Percentiles rank a stretch among this genome's conserved stretches.
Evolutionary conservation across 2,329 filamentous ascomycete genomes (phyloP).

Genomic region (Penicillium sp.): DNA sequence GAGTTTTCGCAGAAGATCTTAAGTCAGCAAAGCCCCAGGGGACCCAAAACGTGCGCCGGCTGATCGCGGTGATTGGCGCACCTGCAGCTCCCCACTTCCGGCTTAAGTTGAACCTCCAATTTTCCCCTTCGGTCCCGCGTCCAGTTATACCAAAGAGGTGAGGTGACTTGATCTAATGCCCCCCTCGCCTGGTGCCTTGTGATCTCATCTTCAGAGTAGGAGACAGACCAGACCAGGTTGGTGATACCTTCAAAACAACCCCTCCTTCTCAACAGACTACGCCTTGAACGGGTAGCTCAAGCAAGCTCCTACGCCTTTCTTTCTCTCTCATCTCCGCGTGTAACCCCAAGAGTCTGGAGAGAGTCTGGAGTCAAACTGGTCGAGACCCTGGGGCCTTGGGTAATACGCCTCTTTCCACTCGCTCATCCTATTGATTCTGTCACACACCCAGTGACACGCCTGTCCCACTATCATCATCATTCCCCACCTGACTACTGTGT

Average conservation of each 20-base stretch:
- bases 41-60: conserved; percentile 24
- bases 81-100: conserved; percentile 26
- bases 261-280: neutral
- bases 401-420: conserved; percentile 2
- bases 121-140: conserved; percentile 1
- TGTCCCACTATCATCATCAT: conserved; percentile 28
- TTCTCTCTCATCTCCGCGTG: neutral
- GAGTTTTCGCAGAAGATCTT: no score
- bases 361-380: neutral
- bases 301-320: neutral
- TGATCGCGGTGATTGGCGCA: conserved; percentile 28
- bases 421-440: conserved; percentile 12
- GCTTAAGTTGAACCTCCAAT: conserved; percentile 21
- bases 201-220: neutral
- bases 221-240: no score
- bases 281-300: neutral
- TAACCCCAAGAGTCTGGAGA: neutral
- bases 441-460: conserved; percentile 20
- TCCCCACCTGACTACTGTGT: conserved; percentile 17
- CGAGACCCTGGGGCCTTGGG: neutral
- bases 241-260: neutral
- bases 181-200: conserved; percentile 9
- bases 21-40: conserved; percentile 5
- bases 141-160: neutral
- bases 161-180: neutral